These are phyloP conservation scores for Hippophae rhamnoides DNA, from an alignment of 306 rosid species.

Conservation along the genomic window DNA sequence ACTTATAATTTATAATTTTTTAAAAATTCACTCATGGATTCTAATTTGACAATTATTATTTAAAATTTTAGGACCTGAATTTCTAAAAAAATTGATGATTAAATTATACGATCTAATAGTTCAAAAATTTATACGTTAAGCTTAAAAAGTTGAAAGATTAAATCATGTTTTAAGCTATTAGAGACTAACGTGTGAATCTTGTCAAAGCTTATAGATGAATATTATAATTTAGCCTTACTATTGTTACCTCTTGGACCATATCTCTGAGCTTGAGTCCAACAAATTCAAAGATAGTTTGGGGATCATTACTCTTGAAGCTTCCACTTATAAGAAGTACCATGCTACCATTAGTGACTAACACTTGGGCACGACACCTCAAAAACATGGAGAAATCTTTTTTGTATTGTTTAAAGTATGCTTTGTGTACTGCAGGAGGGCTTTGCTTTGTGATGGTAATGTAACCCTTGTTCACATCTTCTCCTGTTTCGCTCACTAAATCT, in stretches of 20 bases:
- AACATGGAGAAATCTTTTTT: neutral
- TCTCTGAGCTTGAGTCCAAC: slow-evolving; percentile 29
- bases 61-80: too few species aligned
- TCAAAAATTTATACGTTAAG: too few species aligned
- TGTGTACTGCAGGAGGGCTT: slow-evolving; percentile 15
- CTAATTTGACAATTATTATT: too few species aligned
- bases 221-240: too few species aligned
- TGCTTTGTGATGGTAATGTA: neutral
- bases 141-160: too few species aligned
- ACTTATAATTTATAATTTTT: too few species aligned
- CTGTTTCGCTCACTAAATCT: slow-evolving; percentile 1
- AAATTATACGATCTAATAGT: too few species aligned
- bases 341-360: slow-evolving; percentile 23
- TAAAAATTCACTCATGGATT: too few species aligned
- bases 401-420: slow-evolving; percentile 26
- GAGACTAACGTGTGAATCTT: too few species aligned
- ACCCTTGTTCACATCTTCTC: slow-evolving; percentile 15
- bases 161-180: too few species aligned
- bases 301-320: slow-evolving; percentile 7
- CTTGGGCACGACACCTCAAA: slow-evolving; percentile 26
- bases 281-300: slow-evolving; percentile 2
- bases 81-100: too few species aligned
- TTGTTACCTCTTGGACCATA: slow-evolving; percentile 33
- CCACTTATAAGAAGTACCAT: slow-evolving; percentile 31
- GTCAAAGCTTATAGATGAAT: too few species aligned